Percentiles rank a stretch among this genome's conserved stretches.
Conservation (phyloP, 768 basidiomycete genomes). For the Tricholoma sp. region DNA sequence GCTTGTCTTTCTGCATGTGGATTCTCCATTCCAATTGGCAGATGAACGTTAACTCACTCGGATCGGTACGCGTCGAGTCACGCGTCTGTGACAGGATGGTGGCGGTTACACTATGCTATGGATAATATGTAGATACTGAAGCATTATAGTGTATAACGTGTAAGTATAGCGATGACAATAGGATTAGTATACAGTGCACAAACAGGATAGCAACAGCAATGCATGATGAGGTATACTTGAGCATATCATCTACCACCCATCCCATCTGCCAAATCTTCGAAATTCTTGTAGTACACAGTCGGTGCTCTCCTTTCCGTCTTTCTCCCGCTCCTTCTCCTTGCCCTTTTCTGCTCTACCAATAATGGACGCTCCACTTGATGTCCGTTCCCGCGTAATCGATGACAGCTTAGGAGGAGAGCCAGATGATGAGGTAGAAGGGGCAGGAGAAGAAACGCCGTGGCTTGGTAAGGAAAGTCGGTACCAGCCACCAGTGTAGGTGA, state of each 20-base stretch:
- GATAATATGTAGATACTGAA: too few relatives aligned
- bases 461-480: constrained; percentile 73
- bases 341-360: constrained; percentile 48
- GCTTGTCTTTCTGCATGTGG: constrained; percentile 93
- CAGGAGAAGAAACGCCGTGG: constrained; percentile 10
- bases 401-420: constrained; percentile 42
- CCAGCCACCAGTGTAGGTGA: constrained; percentile 92
- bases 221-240: constrained; percentile 4
- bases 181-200: constrained; percentile 6
- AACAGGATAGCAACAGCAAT: constrained; percentile 1
- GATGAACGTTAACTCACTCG: constrained; percentile 1
- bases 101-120: too few relatives aligned
- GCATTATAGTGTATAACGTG: too few relatives aligned
- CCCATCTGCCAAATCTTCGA: constrained; percentile 81
- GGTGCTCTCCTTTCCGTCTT: constrained; percentile 54
- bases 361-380: constrained; percentile 52
- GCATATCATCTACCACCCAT: constrained; percentile 60
- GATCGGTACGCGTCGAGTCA: constrained; percentile 13
- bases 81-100: neutral
- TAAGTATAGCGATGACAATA: neutral
- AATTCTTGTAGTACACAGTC: constrained; percentile 74
- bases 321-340: constrained; percentile 57
- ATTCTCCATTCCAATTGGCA: constrained; percentile 73
- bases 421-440: constrained; percentile 14
- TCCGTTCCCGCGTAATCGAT: constrained; percentile 37